Evolutionary conservation across 805 yeast genomes (phyloP).

Genomic region (Lachancea cidri): DNA sequence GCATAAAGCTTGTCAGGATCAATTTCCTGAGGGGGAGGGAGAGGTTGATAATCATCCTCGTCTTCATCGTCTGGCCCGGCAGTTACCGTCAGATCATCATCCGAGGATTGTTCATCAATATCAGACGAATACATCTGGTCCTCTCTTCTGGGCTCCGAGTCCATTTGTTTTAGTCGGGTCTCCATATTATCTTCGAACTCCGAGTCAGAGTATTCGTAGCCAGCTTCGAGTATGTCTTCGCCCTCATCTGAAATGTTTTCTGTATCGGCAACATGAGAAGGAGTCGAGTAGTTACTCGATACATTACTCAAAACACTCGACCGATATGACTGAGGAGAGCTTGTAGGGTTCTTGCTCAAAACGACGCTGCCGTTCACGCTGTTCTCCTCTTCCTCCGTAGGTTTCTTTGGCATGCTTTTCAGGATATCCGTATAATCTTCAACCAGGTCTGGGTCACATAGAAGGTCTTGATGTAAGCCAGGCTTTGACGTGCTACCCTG

Average conservation of each 20-base stretch:
- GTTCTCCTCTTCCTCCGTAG: conserved; percentile 12
- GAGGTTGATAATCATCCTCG: conserved; percentile 40
- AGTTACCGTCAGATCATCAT: conserved; percentile 3
- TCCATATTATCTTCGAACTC: conserved; percentile 34
- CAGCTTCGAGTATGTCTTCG: conserved; percentile 9
- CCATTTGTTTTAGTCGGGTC: conserved; percentile 20
- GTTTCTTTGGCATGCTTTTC: conserved; percentile 12
- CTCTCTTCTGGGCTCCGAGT: conserved; percentile 3
- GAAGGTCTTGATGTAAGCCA: conserved; percentile 11
- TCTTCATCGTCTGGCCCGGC: conserved; percentile 25
- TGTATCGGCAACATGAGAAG: background rate
- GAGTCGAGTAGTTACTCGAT: conserved; percentile 14
- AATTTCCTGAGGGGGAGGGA: conserved; percentile 68
- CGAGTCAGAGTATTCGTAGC: conserved; percentile 32
- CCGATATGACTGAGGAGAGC: conserved; percentile 8
- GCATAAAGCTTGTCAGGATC: conserved; percentile 85
- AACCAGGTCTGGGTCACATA: conserved; percentile 28
- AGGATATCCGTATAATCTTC: conserved; percentile 28
- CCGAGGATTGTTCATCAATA: background rate
- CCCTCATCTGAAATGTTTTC: background rate
- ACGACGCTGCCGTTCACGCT: conserved; percentile 30
- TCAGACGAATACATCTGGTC: background rate
- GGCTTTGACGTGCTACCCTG: conserved; percentile 4
- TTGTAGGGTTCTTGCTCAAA: conserved; percentile 10
- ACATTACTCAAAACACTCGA: conserved; percentile 12